Conservation (phyloP, 1,284 basidiomycete genomes). For the Tremellales sp. region DNA sequence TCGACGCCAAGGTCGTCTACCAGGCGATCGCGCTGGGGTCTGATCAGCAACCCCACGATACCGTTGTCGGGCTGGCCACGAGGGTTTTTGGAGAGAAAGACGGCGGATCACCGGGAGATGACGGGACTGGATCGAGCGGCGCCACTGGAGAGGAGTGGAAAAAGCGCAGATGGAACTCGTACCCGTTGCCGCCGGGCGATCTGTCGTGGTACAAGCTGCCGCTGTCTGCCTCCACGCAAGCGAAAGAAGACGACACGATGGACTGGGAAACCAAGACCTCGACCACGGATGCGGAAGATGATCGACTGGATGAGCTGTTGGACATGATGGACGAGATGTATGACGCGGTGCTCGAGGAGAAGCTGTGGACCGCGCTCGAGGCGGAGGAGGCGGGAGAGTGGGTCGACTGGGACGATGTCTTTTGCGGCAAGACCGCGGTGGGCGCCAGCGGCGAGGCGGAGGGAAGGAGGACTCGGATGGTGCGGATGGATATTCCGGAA, state of each 20-base stretch:
- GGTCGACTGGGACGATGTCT: neutral
- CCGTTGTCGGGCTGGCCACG: neutral
- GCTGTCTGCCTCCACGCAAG: neutral
- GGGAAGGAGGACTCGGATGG: constrained; percentile 5
- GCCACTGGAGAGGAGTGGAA: neutral
- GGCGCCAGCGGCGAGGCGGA: neutral
- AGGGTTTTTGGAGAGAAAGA: neutral
- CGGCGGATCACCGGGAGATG: neutral
- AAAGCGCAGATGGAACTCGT: neutral
- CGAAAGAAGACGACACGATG: neutral
- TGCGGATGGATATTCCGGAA: constrained; percentile 6
- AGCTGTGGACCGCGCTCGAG: constrained; percentile 5
- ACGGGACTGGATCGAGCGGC: neutral
- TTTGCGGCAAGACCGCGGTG: neutral
- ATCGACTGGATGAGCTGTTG: constrained; percentile 6
- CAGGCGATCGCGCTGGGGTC: neutral
- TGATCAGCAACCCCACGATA: neutral
- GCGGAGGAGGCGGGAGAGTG: neutral
- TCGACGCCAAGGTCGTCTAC: neutral
- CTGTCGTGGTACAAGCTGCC: neutral
- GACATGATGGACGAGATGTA: constrained; percentile 13
- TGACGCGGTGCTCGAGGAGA: constrained; percentile 11
- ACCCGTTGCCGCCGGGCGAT: neutral
- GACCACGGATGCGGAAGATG: neutral
- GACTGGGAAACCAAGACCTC: neutral